phyloP scores from a whole-genome alignment of 1,139 yeast species.

The Geotrichum aggregatum region DNA sequence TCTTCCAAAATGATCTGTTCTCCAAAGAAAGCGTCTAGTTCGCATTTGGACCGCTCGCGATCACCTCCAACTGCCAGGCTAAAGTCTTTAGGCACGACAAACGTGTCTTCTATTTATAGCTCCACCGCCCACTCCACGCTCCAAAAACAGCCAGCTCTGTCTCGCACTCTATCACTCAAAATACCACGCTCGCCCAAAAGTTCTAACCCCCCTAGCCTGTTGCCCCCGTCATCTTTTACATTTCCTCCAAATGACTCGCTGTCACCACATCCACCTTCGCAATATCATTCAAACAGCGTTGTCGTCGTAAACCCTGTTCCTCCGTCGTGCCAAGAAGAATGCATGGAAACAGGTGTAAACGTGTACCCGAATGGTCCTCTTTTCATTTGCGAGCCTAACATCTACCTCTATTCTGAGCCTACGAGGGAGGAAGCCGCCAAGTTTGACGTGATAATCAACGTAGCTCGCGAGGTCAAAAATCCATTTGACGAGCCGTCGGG shows the following conservation, averaged over 20 bases:
- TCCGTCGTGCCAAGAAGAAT: not conserved
- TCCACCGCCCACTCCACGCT: not conserved
- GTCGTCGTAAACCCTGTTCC: not conserved
- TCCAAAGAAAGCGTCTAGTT: not conserved
- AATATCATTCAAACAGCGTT: not conserved
- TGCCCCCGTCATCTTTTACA: not conserved
- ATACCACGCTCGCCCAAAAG: not conserved
- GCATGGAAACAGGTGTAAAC: conserved; percentile 10
- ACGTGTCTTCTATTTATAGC: not conserved
- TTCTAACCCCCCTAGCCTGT: not conserved
- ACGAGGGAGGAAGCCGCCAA: conserved; percentile 48
- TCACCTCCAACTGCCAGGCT: not conserved
- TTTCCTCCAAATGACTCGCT: not conserved
- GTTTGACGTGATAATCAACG: conserved; percentile 78
- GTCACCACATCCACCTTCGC: not conserved
- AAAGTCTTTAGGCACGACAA: not conserved
- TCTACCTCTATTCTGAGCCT: conserved; percentile 63
- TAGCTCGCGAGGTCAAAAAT: conserved; percentile 67
- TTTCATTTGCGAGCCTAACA: conserved; percentile 18
- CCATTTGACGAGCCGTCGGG: conserved; percentile 30
- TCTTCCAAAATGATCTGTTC: conserved; percentile 2
- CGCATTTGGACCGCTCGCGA: not conserved
- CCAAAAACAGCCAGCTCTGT: not conserved
- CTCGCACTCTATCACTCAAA: conserved; percentile 4
- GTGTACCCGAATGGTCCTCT: conserved; percentile 9